A percentile compares a stretch with the other conserved stretches of the same genome.
phyloP scores from a whole-genome alignment of 75 land plant species.

The Selaginella tamariscina region DNA sequence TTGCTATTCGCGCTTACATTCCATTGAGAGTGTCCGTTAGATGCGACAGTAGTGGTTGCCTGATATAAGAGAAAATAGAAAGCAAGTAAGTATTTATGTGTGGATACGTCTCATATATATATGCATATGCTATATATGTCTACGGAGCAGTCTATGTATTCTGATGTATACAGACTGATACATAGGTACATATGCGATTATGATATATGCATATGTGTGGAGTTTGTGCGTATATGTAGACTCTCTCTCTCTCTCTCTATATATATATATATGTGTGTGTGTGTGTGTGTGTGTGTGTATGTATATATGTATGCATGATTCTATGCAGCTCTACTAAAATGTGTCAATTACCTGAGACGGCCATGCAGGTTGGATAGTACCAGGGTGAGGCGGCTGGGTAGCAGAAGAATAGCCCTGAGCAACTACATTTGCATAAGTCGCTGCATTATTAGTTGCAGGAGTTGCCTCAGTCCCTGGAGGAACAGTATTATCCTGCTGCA shows the following conservation, averaged over 20 bases:
- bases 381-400: conserved; percentile 61
- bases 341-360: conserved; percentile 23
- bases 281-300: not conserved
- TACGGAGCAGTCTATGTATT: no score
- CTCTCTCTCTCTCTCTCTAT: not conserved
- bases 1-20: no score
- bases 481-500: not conserved
- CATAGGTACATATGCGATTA: conserved; percentile 16
- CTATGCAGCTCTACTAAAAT: conserved; percentile 21
- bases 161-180: no score
- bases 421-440: conserved; percentile 29
- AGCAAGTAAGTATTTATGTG: no score
- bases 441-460: conserved; percentile 10
- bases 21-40: no score
- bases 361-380: conserved; percentile 44
- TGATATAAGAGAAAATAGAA: no score
- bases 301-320: conserved; percentile 37
- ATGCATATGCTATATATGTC: no score
- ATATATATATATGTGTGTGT: not conserved
- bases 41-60: no score
- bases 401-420: conserved; percentile 27
- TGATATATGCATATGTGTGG: conserved; percentile 14
- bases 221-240: not conserved
- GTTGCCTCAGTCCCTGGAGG: not conserved
- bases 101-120: no score